Evolutionary conservation across 2,329 filamentous ascomycete species (phyloP).

Genomic region (Moelleriella libera): DNA sequence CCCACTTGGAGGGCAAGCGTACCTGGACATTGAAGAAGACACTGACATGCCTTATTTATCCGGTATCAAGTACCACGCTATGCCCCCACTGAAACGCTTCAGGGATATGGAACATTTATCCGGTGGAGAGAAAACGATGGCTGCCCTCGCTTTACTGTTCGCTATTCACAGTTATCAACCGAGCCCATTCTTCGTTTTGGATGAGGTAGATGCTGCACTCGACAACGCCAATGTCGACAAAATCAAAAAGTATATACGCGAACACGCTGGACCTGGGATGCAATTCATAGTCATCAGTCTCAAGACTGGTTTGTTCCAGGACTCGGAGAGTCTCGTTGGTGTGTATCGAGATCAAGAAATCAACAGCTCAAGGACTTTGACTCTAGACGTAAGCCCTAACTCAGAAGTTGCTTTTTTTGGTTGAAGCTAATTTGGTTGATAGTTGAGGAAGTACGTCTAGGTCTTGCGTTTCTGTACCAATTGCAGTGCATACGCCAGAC

Average conservation of each 20-base stretch:
- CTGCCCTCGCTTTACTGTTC: conserved; percentile 87
- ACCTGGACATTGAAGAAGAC: conserved; percentile 86
- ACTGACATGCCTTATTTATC: conserved; percentile 92
- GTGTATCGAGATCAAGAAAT: conserved; percentile 91
- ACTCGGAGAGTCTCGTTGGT: conserved; percentile 88
- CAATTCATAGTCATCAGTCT: conserved; percentile 97
- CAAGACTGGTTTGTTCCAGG: conserved; percentile 91
- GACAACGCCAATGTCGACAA: conserved; percentile 95
- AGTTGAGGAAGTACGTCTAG: background rate
- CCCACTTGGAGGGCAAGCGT: conserved; percentile 77
- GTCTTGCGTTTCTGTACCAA: no score
- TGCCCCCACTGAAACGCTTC: conserved; percentile 97
- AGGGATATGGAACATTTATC: conserved; percentile 97
- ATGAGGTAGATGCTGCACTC: conserved; percentile 95
- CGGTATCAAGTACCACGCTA: conserved; percentile 96
- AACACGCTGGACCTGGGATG: conserved; percentile 92
- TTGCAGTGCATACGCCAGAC: no score
- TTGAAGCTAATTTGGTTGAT: background rate
- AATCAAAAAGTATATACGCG: conserved; percentile 89
- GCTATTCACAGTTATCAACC: conserved; percentile 95
- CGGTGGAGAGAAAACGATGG: conserved; percentile 98
- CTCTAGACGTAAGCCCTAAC: conserved; percentile 68
- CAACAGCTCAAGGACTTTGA: conserved; percentile 84
- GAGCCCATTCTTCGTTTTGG: conserved; percentile 91
- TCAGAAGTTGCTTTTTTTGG: background rate